Base-by-base conservation (phyloP, 2,329 filamentous ascomycete species). In the Penicillium sp. region DNA sequence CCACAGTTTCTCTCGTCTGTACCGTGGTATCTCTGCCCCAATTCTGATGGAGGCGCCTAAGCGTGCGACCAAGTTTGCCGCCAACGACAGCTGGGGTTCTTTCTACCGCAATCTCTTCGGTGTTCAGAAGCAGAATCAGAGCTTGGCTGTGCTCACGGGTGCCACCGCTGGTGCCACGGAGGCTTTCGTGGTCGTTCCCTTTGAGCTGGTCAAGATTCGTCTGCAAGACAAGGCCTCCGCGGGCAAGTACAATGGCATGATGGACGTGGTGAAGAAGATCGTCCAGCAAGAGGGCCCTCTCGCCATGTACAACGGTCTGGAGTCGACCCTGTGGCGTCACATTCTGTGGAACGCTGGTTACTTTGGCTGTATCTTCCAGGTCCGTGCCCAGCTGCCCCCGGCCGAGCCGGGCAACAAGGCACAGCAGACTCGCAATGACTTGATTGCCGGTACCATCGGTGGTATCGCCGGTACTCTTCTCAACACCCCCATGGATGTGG, bases 351-450 rank as follows among this genome's bases (percentile, higher is more conserved):
- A 96, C 73, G 83, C 87, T 11, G 91, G 90, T 50, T 96, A 95
- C 80, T 98, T 98, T 70, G 93, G 93, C 64, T 94, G 90, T 73
- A 98, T 98, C 69, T 95, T 94, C 83, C 93, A 98, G 74, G 88
- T 97, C 54, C 86, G 90, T 66, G 80, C 82, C 51, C 76, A 96
- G 58, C 73, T 98, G 40, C 93, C 93, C 53, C 79, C 82, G 66
- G 83, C 85, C n/a, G 81, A 86, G 47, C 65, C 67, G 11, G 71
- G 70, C 39, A 85, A 82, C 70, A 95, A 95, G 79, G 78, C 78
- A 57, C 78, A 80, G 45, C 85, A 96, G 73, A 87, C 95, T 72
- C 73, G 80, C 50, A 96, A 95, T 67, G 90, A 98, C 64, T 74
- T 98, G 56, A 73, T 95, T 47, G 90, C 90, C 18, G 93, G 93